These are phyloP conservation scores for Termitomyces sp. DNA, from an alignment of 768 basidiomycete species.

Conservation along the genomic window DNA sequence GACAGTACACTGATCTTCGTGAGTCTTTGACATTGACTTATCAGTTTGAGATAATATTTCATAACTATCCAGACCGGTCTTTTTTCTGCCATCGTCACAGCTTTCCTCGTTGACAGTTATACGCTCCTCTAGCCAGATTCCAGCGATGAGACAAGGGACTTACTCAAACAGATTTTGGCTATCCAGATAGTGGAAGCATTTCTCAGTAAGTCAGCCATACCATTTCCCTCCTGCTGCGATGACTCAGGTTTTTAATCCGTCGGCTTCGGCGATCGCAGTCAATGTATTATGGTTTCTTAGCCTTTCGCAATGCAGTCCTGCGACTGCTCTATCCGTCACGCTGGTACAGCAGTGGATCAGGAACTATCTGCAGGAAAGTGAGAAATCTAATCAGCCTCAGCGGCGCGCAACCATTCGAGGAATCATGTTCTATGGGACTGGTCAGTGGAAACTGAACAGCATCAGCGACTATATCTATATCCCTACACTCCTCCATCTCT, in stretches of 20 bases:
- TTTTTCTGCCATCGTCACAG: conserved; percentile 36
- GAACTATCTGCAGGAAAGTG: background rate
- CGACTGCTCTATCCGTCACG: conserved; percentile 23
- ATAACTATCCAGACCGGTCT: conserved; percentile 31
- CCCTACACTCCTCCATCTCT: conserved; percentile 1
- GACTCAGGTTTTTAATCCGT: conserved; percentile 10
- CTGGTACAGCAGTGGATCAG: conserved; percentile 12
- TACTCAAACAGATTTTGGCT: conserved; percentile 22
- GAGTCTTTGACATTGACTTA: conserved; percentile 1
- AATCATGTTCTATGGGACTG: background rate
- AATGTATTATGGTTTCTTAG: conserved; percentile 30
- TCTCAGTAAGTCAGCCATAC: background rate
- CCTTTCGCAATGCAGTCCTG: conserved; percentile 21
- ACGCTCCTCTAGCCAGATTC: conserved; percentile 28
- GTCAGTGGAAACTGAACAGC: background rate
- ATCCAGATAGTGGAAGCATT: conserved; percentile 5
- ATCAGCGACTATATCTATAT: background rate
- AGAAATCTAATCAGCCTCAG: background rate
- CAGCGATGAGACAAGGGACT: conserved; percentile 19
- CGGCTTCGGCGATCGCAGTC: conserved; percentile 21
- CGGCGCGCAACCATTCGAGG: conserved; percentile 1
- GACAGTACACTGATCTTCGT: conserved; percentile 27
- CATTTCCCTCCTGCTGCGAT: background rate
- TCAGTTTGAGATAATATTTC: background rate
- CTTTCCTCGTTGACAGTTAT: conserved; percentile 35